phyloP scores from a whole-genome alignment of 2,329 filamentous ascomycete genomes.

The Blastomyces percursus region DNA sequence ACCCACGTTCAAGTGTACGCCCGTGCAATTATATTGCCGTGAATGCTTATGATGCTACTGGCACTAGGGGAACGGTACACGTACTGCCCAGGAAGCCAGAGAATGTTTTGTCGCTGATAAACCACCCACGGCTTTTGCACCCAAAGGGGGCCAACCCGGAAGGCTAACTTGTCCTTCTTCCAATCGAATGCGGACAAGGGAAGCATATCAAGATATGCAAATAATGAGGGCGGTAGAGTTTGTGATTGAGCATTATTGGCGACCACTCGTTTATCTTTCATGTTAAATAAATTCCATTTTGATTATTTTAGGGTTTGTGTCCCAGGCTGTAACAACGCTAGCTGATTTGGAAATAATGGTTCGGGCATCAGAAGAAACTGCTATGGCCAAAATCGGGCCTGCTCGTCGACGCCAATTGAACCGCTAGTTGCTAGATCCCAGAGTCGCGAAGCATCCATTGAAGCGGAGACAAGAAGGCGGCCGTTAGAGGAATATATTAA shows the following conservation, averaged over 20 bases:
- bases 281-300: neutral
- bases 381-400: neutral
- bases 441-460: neutral
- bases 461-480: neutral
- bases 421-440: neutral
- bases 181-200: conserved; percentile 1
- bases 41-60: neutral
- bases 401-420: neutral
- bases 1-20: too few relatives aligned
- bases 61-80: neutral
- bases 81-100: neutral
- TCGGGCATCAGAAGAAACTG: neutral
- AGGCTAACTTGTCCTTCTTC: neutral
- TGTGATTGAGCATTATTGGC: too few relatives aligned
- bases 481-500: neutral
- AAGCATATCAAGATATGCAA: neutral
- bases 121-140: neutral
- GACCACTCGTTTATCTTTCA: neutral
- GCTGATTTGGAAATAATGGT: neutral
- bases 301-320: neutral
- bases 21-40: neutral
- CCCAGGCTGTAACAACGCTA: neutral
- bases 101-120: neutral
- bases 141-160: neutral
- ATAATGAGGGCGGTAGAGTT: neutral